These are phyloP conservation scores for Coniophora puteana DNA, from an alignment of 1,284 basidiomycete genomes.

Conservation along the genomic window DNA sequence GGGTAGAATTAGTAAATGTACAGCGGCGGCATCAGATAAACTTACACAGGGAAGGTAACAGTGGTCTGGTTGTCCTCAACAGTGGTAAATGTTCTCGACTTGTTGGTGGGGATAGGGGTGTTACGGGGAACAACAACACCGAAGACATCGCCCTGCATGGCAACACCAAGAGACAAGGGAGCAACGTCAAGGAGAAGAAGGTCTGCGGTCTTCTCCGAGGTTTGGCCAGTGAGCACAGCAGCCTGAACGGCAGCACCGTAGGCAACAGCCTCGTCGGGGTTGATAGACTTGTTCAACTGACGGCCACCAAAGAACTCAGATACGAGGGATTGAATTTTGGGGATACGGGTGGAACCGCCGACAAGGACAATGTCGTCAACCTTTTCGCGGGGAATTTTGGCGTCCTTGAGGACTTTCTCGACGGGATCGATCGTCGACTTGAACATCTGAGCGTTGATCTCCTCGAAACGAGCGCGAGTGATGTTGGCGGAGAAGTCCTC, in stretches of 20 bases:
- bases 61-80: constrained; percentile 99
- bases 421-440: constrained; percentile 98
- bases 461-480: constrained; percentile 99
- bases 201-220: constrained; percentile 94
- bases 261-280: constrained; percentile 93
- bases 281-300: constrained; percentile 98
- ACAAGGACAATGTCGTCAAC: constrained; percentile 99
- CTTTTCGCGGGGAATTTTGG: constrained; percentile 96
- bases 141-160: constrained; percentile 98
- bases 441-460: constrained; percentile 94
- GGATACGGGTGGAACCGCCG: constrained; percentile 99
- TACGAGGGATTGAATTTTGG: constrained; percentile 97
- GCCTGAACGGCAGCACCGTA: constrained; percentile 98
- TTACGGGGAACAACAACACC: constrained; percentile 96
- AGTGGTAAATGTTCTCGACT: constrained; percentile 94
- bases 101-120: constrained; percentile 97
- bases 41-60: constrained; percentile 94
- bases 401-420: constrained; percentile 98
- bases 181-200: constrained; percentile 94
- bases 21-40: constrained; percentile 6
- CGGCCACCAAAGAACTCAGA: constrained; percentile 98
- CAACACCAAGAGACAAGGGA: constrained; percentile 95
- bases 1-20: constrained; percentile 9
- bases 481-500: constrained; percentile 96
- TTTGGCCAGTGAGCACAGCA: constrained; percentile 93